Base-by-base conservation (phyloP, 768 basidiomycete species). In the Lactarius hengduanensis region DNA sequence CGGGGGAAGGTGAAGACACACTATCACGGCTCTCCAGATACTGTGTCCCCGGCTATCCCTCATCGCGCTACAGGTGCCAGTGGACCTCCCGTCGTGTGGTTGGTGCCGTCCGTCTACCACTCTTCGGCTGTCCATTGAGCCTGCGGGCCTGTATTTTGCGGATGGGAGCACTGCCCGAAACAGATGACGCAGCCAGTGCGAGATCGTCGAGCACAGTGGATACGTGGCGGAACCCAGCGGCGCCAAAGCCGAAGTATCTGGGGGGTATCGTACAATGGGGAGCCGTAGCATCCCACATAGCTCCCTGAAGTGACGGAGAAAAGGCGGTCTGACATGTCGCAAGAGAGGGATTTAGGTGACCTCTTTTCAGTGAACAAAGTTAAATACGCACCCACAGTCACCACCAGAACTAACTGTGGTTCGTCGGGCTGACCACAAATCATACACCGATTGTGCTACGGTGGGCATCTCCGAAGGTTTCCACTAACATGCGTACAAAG, bases 161-260 rank as follows among this genome's bases (percentile, higher is more conserved):
- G 28, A 30, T 34, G 32, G 55, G 18, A 10, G 18, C 8, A 15
- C 18, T 30, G 18, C 16, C 26, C 13, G 32, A 50, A n/a, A 7
- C 5, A 13, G 47, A 53, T 47, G 60, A 26, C 47, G 47, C 60
- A 61, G 47, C 47, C 47, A 26, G 60, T 53, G 47, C n/a, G 34
- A 53, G 13, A 36, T 53, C 30, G 34, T 61, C 32, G 32, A 61
- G 50, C 22, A 61, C 16, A 15, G n/a, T 22, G n/a, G 45, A 47
- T 47, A 60, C 59, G 15, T n/a, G 43, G 47, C 32, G 43, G 45
- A 60, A 60, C 6, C 59, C 59, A 94, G 59, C 43, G 18, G 59
- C 59, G 32, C 59, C 59, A 30, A 22, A n/a, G 45, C n/a, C n/a
- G 32, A 60, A 60, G 45, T 60, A 60, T 8, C 30, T 45, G 43